Base-by-base conservation (phyloP, 1,139 yeast species). In the Blastobotrys malaysiensis region DNA sequence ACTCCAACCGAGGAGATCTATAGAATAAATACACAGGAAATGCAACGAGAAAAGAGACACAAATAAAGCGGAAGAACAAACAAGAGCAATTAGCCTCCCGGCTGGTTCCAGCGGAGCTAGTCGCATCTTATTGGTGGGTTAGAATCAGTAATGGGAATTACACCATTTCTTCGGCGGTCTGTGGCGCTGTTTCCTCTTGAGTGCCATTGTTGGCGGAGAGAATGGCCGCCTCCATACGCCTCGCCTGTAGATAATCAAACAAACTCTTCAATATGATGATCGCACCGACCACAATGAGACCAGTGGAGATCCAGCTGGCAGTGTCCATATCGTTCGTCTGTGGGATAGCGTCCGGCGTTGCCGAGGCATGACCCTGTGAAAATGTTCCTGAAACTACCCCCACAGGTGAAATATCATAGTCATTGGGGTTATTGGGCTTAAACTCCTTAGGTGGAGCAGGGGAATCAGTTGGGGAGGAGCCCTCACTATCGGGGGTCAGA, bases 181-280 rank as follows among this genome's bases (percentile, higher is more conserved):
- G 51, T 14, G 36, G 49, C 48, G 26, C 46, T 11, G 39, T 43
- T 24, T 36, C 53, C 2, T 47, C 50, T 27, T 22, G 52, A 46
- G 24, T 45, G 43, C 52, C 57, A 21, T 54, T 16, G 20, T 45
- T 52, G 22, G 53, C 13, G 26, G 55, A 48, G 13, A 62, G 71
- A 36, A 88, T 85, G 20, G 75, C 78, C 58, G 69, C 73, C 67
- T 91, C 97, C 81, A 84, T 83, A 63, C 80, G 80, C 65, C 87
- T 83, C n/a, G 93, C 95, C 59, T 83, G 77, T 61, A 78, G 77
- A 68, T 83, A 93, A 68, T 88, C 96, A 52, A 79, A 73, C 20
- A 86, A 62, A 9, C 96, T 82, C 66, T 86, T 88, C 21, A 82
- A 57, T 14, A 86, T 72, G 21, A 91, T 76, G 55, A 86, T 77